Evolutionary conservation across 768 basidiomycete species (phyloP), one percentile per base, ranked within the genome.

Genomic region (Mycena albidolilacea): DNA sequence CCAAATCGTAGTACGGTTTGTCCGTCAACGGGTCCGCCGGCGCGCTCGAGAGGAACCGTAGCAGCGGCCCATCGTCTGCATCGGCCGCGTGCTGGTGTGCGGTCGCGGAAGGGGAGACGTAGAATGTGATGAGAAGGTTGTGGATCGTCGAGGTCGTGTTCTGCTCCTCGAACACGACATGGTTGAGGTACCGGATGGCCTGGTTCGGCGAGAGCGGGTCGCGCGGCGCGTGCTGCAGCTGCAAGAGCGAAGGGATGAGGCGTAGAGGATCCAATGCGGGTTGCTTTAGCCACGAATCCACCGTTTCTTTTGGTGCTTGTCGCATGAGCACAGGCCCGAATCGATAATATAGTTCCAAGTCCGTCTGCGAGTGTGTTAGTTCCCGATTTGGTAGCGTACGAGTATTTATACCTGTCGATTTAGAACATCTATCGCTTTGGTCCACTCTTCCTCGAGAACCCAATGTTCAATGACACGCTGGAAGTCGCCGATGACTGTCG

Each of bases 1-100:
- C 98, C 60, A 99, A 90, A 78, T 99, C 97, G 81, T 96, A 99
- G 80, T 96, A 97, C 3, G 97, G 97, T 79, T 91, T 92, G 7
- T 90, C 91, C 0, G 95, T 95, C 39, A 94, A 81, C 0, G 96
- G 93, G 80, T 98, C 91, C 19, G 90, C 88, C 1, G 96, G 97
- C 0, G 95, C 93, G 1, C 89, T 89, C 19, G 90, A 89, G 35
- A 99, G 88, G 85, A 98, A 98, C 23, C 93, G 92, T 21, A 96
- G 84, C 7, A 96, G 86, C 11, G 92, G 90, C 3, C 89, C 94
- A 73, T 96, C 95, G 74, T 95, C 94, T 52, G 78, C 70, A n/a
- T 82, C 62, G 10, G 54, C 14, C 37, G 64, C 19, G 21, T 5
- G 15, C 8, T 17, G 12, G 50, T 64, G 70, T 50, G 64, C 43